Base-by-base conservation (phyloP, 768 basidiomycete genomes). In the Leccinum arenicola region DNA sequence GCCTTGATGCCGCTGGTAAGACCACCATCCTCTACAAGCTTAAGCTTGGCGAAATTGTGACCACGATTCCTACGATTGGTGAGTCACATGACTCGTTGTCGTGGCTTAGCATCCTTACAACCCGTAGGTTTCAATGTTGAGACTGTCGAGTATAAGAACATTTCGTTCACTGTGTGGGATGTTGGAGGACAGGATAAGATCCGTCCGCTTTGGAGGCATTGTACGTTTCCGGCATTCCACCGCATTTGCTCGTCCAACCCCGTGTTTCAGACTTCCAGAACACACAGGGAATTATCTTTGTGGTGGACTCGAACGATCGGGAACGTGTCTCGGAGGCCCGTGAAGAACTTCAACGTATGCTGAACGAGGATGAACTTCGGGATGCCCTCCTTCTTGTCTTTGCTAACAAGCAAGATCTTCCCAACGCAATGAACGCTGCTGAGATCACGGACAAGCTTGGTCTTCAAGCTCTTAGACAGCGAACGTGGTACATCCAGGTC, bases 111-210 rank as follows among this genome's bases (percentile, higher is more conserved):
- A 50, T 60, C 60, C 56, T 64, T 52, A 67, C 70, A 59, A 67
- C 29, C n/a, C 43, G 23, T 65, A 98, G 97, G 97, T 60, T 99
- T 99, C 84, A 99, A 99, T 75, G 97, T 99, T 68, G 97, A 99
- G 84, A 98, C 97, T 61, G 97, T 99, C 66, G 96, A 98, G 77
- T 98, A 99, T 81, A 98, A 98, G 85, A 99, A 98, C 83, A 98
- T 98, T 66, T 97, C 95, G 25, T 99, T 99, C 86, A 99, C 96
- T 23, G 97, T 98, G 50, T 98, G 97, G 97, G 97, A 99, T 79
- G 97, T 99, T 64, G 97, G 97, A 85, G 97, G 96, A 70, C 96
- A 99, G 80, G 96, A 99, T 81, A 99, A 98, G 88, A 98, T 98
- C 77, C 88, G 96, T 70, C 96, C 96, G 67, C 87, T 98, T 68